A percentile compares a stretch with the other conserved stretches of the same genome.
Evolutionary conservation across 2,329 filamentous ascomycete species (phyloP).

Genomic region (Thermothelomyces thermophilus): DNA sequence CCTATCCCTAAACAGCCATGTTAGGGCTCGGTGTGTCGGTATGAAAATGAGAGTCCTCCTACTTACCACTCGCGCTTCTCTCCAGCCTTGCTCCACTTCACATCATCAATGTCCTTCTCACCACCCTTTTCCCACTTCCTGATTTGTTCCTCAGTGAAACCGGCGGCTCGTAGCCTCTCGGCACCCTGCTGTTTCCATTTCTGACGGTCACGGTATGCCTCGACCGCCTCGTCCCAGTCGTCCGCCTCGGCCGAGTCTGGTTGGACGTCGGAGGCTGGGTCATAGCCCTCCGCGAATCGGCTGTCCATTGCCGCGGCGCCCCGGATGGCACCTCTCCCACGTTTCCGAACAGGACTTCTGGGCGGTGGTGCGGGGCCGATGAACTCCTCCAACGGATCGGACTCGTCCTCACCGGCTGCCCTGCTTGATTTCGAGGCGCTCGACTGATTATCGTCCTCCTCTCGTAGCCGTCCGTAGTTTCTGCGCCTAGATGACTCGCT

Average conservation of each 20-base stretch:
- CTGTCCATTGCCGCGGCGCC: conserved; percentile 65
- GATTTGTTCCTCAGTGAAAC: conserved; percentile 71
- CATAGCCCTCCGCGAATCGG: conserved; percentile 65
- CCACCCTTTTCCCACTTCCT: conserved; percentile 61
- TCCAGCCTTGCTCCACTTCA: conserved; percentile 65
- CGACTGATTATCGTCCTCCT: conserved; percentile 12
- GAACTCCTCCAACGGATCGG: conserved; percentile 68
- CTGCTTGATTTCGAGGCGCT: background rate
- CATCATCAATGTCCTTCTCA: conserved; percentile 55
- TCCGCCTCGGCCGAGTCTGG: conserved; percentile 47
- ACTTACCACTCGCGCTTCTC: conserved; percentile 52
- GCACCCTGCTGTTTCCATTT: conserved; percentile 70
- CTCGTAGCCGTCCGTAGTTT: conserved; percentile 11
- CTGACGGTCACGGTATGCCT: conserved; percentile 72
- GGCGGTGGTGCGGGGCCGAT: conserved; percentile 65
- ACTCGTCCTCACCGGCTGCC: conserved; percentile 37
- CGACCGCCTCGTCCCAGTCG: conserved; percentile 74
- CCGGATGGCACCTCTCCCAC: conserved; percentile 63
- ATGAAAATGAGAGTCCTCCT: background rate
- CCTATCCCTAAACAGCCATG: conserved; percentile 1
- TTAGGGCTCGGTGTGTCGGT: background rate
- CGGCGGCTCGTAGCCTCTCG: conserved; percentile 67
- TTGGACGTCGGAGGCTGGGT: conserved; percentile 50
- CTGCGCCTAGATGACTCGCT: conserved; percentile 12
- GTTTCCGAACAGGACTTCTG: conserved; percentile 47